Evolutionary conservation across 192 early-diverging fungal species (phyloP), one percentile per base, ranked within the genome.

Genomic region (Coemansia reversa): DNA sequence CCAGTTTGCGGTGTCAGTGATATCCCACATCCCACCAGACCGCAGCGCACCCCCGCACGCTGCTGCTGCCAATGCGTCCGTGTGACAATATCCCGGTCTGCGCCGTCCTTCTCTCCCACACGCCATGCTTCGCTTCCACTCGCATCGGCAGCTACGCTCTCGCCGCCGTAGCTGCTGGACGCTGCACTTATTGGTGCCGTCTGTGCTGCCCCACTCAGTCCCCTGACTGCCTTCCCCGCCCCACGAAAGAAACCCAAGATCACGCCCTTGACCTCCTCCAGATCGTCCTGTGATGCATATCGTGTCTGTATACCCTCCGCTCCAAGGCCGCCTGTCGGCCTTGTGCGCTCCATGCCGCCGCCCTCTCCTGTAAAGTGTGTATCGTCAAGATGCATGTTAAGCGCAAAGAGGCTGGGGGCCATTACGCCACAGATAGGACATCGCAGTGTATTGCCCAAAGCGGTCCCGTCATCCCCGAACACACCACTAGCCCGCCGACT

Each of bases 391-490:
- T 82, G 79, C 59, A 65, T 48, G 62, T 82, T 82, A 33, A 82
- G 67, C 12, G 70, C 68, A 47, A 67, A 67, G 19, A 82, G 63
- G 30, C 65, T 74, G 23, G 75, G 75, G 20, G 79, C 79, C 65
- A 65, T 60, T 16, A 77, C 79, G n/a, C 75, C 75, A 53, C 79
- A 82, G 25, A 82, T 82, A 0, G 79, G 79, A 24, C 79, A 82
- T 30, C 63, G 59, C 50, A 81, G 50, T 20, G 62, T 19, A 32
- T 53, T 47, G 2, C 28, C 23, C 49, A 9, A 45, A 18, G 27
- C 28, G 14, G 7, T n/a, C 28, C 28, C 54, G 27, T 29, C 27
- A 19, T 29, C 27, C 28, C 54, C 54, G 19, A 29, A 54, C 12
- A 24, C 11, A 9, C 39, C 39, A 14, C 39, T 45, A 0, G 14